A percentile compares a stretch with the other conserved stretches of the same genome.
phyloP scores from a whole-genome alignment of 2,329 filamentous ascomycete genomes.

The Scopulariopsis brevicaulis region DNA sequence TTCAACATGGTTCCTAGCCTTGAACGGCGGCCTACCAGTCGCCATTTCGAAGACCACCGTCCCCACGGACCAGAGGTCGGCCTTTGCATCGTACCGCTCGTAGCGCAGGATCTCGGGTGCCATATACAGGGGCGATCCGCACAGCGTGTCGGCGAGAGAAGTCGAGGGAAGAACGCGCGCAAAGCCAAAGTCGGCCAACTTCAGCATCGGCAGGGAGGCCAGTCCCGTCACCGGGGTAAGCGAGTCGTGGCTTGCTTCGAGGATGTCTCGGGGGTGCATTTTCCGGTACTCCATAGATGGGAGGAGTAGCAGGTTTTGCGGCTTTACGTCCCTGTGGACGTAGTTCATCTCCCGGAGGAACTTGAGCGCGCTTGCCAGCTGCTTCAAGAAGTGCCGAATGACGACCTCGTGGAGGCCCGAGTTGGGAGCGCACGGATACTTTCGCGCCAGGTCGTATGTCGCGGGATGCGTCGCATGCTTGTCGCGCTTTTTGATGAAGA shows the following conservation, averaged over 20 bases:
- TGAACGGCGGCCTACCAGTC: slow-evolving; percentile 79
- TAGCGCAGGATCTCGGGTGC: slow-evolving; percentile 95
- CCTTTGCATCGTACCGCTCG: slow-evolving; percentile 94
- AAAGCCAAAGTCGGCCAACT: slow-evolving; percentile 98
- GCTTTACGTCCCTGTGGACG: slow-evolving; percentile 95
- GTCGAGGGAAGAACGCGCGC: slow-evolving; percentile 84
- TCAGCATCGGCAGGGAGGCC: slow-evolving; percentile 82
- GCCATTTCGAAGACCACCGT: slow-evolving; percentile 96
- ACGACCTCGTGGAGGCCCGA: slow-evolving; percentile 96
- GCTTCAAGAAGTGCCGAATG: slow-evolving; percentile 89
- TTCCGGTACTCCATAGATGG: slow-evolving; percentile 62
- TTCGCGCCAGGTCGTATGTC: slow-evolving; percentile 81
- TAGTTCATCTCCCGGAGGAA: slow-evolving; percentile 79
- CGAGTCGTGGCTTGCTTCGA: slow-evolving; percentile 67
- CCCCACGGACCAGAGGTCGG: slow-evolving; percentile 94
- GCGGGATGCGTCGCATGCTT: slow-evolving; percentile 69
- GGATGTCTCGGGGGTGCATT: slow-evolving; percentile 43
- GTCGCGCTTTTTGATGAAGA: slow-evolving; percentile 92
- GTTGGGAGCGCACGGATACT: slow-evolving; percentile 74
- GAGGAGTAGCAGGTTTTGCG: slow-evolving; percentile 86
- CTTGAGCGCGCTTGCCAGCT: slow-evolving; percentile 81
- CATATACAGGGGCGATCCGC: slow-evolving; percentile 96
- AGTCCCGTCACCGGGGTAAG: slow-evolving; percentile 73
- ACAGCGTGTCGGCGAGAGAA: slow-evolving; percentile 88
- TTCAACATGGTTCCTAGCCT: slow-evolving; percentile 90